Evolutionary conservation across 2,329 filamentous ascomycete genomes (phyloP).

Genomic region (Achaetomium macrosporum): DNA sequence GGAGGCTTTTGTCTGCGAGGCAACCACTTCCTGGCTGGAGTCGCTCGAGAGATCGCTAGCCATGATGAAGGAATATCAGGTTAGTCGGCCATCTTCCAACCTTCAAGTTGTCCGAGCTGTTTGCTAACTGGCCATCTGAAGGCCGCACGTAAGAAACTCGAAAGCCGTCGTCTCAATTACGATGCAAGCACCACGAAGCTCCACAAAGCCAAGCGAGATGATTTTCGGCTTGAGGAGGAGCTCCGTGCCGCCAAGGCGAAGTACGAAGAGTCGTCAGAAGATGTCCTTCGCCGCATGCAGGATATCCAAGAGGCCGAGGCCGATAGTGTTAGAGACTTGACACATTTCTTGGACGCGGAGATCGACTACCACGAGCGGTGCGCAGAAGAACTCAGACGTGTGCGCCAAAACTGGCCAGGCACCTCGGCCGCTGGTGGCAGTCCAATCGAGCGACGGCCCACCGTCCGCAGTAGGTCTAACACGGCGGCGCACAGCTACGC

Average conservation of each 20-base stretch:
- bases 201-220: conserved; percentile 89
- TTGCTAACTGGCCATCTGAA: conserved; percentile 29
- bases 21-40: conserved; percentile 81
- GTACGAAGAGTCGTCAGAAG: conserved; percentile 91
- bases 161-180: conserved; percentile 80
- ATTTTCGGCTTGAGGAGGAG: conserved; percentile 90
- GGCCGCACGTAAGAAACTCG: conserved; percentile 88
- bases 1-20: conserved; percentile 71
- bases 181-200: conserved; percentile 85
- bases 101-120: neutral
- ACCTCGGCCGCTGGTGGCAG: conserved; percentile 21
- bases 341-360: conserved; percentile 79
- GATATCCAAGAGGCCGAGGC: conserved; percentile 90
- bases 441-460: conserved; percentile 25
- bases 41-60: conserved; percentile 82
- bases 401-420: conserved; percentile 41
- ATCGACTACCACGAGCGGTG: conserved; percentile 88
- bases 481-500: conserved; percentile 41
- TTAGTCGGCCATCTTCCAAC: conserved; percentile 36
- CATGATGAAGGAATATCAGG: conserved; percentile 98
- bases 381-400: conserved; percentile 67
- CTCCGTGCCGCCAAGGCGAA: conserved; percentile 86
- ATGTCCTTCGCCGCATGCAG: conserved; percentile 87
- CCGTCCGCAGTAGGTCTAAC: conserved; percentile 41
- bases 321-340: conserved; percentile 75